Evolutionary conservation across 805 yeast species (phyloP), one percentile per base, ranked within the genome.

Genomic region (Pichia cabralensis): DNA sequence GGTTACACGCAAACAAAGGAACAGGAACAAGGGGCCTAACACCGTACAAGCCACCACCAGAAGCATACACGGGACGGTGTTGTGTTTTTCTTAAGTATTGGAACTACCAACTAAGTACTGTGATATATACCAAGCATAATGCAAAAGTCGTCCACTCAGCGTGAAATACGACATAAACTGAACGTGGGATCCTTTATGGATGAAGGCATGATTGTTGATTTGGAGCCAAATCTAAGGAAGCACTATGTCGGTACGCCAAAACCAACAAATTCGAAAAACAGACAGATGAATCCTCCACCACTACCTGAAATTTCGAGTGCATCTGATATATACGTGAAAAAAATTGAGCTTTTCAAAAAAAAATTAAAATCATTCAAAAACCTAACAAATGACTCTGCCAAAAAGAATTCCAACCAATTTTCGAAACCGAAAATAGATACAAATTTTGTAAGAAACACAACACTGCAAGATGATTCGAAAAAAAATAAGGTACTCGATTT

Each of bases 131-230:
- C n/a, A n/a, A n/a, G n/a, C n/a, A n/a, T n/a, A n/a, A n/a, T n/a
- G n/a, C n/a, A n/a, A n/a, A n/a, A n/a, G n/a, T n/a, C n/a, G n/a
- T n/a, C n/a, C n/a, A n/a, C n/a, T n/a, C n/a, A n/a, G n/a, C n/a
- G n/a, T n/a, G n/a, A n/a, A n/a, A n/a, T n/a, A n/a, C 17, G n/a
- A 14, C 11, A 8, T 14, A 14, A 8, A 29, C 52, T 47, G 30
- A 56, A 56, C 22, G 49, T 56, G 48, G 55, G 56, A 30, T n/a
- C 32, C 1, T 38, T 34, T 13, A 22, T 33, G 14, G 38, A 38
- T 21, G 23, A 35, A 9, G 35, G 30, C 6, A 30, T 29, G 24
- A 13, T 30, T 3, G 28, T 26, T 7, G 26, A 29, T 5, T 14
- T 33, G 4, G 40, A 37, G 21, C 36, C 40, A 6, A 25, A 30